Evolutionary conservation across 306 rosid species (phyloP).

Genomic region (Castanea crenata): DNA sequence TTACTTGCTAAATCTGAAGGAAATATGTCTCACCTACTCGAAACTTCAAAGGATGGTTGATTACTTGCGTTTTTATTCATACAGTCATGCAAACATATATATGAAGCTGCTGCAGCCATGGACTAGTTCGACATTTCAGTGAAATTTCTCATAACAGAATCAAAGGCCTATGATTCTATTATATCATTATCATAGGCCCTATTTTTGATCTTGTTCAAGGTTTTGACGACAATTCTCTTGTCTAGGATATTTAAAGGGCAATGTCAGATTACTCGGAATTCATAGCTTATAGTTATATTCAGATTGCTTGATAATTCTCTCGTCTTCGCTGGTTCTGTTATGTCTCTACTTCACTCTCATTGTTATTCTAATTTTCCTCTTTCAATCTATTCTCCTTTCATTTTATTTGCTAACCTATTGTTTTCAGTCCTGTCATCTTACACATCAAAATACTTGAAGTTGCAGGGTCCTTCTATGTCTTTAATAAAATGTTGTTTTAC

Average conservation of each 20-base stretch:
- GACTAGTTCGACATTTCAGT: too few species aligned
- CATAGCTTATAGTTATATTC: neutral
- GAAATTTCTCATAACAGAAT: too few species aligned
- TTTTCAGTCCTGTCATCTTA: neutral
- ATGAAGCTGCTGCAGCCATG: too few species aligned
- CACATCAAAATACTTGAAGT: too few species aligned
- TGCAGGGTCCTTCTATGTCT: too few species aligned
- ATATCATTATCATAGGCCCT: neutral
- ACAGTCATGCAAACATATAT: too few species aligned
- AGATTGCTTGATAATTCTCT: neutral
- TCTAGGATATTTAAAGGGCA: neutral
- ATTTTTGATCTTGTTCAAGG: neutral
- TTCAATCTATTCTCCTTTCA: neutral
- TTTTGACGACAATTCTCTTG: neutral
- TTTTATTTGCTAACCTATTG: neutral
- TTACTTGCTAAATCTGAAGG: conserved; percentile 1
- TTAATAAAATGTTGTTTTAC: too few species aligned
- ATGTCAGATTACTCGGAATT: neutral
- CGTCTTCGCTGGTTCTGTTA: too few species aligned
- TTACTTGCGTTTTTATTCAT: too few species aligned
- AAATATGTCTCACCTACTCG: neutral
- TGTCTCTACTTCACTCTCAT: neutral
- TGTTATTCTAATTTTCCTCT: neutral
- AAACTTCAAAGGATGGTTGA: too few species aligned
- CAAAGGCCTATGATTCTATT: neutral